These are phyloP conservation scores for Quercus rubra DNA, from an alignment of 306 rosid genomes.

Conservation along the genomic window DNA sequence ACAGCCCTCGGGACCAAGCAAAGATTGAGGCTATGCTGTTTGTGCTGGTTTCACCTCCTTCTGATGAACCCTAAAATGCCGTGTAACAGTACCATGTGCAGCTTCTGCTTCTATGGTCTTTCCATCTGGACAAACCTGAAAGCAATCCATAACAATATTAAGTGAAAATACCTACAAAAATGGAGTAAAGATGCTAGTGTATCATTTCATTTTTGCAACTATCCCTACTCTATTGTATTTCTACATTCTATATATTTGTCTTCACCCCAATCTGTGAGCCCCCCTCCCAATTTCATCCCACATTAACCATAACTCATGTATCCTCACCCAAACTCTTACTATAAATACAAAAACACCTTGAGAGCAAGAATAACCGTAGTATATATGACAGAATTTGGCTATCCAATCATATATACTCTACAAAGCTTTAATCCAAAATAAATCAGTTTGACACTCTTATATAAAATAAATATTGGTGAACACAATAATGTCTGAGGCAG, in stretches of 20 bases:
- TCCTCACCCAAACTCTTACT: neutral
- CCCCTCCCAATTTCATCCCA: neutral
- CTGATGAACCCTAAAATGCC: conserved; percentile 91
- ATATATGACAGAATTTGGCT: neutral
- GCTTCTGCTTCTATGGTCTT: conserved; percentile 98
- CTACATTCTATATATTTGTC: neutral
- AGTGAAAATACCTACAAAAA: neutral
- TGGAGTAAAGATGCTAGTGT: neutral
- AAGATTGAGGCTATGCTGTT: conserved; percentile 97
- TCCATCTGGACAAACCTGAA: conserved; percentile 93
- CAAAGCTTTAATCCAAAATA: neutral
- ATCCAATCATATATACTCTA: neutral
- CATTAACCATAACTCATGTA: neutral
- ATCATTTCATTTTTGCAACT: neutral
- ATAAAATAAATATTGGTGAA: neutral
- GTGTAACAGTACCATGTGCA: conserved; percentile 95
- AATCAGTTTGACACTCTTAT: neutral
- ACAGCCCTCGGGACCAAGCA: conserved; percentile 96
- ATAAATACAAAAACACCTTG: neutral
- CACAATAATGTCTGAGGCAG: neutral
- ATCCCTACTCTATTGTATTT: neutral
- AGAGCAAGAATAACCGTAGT: neutral
- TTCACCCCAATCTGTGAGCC: neutral
- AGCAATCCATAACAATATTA: conserved; percentile 15
- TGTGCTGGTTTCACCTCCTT: conserved; percentile 98